Conservation (phyloP, 768 basidiomycete species). For the Leccinum disarticulatum region DNA sequence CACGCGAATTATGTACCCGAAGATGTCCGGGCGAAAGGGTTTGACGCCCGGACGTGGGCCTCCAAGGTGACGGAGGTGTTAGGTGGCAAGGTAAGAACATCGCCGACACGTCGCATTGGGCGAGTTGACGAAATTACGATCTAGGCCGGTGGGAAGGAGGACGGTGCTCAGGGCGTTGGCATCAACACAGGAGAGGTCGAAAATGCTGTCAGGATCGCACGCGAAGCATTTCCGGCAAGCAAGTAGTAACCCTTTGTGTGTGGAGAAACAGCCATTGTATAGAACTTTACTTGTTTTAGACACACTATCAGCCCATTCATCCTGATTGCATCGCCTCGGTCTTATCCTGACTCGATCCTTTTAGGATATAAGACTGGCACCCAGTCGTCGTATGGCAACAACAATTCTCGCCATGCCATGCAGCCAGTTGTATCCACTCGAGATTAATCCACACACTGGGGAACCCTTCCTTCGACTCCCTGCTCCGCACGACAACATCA, state of each 20-base stretch:
- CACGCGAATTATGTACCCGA: conserved; percentile 85
- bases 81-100: conserved; percentile 81
- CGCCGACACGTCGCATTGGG: neutral
- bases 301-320: neutral
- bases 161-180: conserved; percentile 88
- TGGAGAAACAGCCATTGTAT: neutral
- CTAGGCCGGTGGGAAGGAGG: conserved; percentile 94
- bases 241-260: too few species aligned
- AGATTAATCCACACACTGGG: conserved; percentile 41
- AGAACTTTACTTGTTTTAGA: neutral
- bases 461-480: conserved; percentile 59
- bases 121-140: conserved; percentile 9
- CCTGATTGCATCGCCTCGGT: neutral
- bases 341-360: conserved; percentile 2
- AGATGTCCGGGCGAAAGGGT: conserved; percentile 56
- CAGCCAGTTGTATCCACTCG: conserved; percentile 38
- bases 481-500: conserved; percentile 49
- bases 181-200: conserved; percentile 56
- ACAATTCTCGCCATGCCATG: conserved; percentile 15
- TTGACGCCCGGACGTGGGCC: conserved; percentile 91
- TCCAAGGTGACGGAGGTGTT: conserved; percentile 70
- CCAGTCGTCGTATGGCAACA: neutral
- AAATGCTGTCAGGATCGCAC: conserved; percentile 65
- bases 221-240: conserved; percentile 33
- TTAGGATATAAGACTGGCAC: neutral